Evolutionary conservation across 805 yeast genomes (phyloP), one percentile per base, ranked within the genome.

Genomic region (Cyberlindnera amylophila): DNA sequence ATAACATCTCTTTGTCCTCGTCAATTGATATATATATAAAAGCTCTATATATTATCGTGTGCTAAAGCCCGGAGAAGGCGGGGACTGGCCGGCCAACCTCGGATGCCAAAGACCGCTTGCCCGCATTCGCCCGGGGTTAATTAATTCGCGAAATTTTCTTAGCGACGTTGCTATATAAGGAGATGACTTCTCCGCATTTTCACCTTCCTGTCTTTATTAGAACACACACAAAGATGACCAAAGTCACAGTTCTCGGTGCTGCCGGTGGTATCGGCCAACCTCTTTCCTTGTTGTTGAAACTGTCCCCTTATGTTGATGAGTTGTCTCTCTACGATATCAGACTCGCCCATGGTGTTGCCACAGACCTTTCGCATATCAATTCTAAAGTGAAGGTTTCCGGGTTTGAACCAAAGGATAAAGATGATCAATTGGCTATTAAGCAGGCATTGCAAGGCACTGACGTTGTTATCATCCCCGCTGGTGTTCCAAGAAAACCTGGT

Each of bases 251-350:
- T 46, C 73, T 82, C 41, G 96, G 96, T 52, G 96, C 96, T 45
- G 89, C 91, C 41, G 96, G 96, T 56, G 96, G 96, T 47, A 88
- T 88, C 61, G 96, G 96, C 42, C 96, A 89, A 72, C 95, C 96
- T 33, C 73, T 88, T 48, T 86, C 96, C 12, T 77, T 89, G 42
- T 73, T 88, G 50, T 71, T 88, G 54, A 88, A 88, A 66, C 69
- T 87, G 46, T 77, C 80, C 54, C 79, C 78, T 39, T 46, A 51
- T 31, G 70, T 82, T 37, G 70, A 72, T 46, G 80, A 82, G 54
- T 72, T 88, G 54, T 79, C 95, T 5, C 73, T 88, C 45, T 88
- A 79, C 66, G 96, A 89, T 70, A 88, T 89, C 35, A 90, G 86
- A 59, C 77, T 81, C 57, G 77, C 83, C 26, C 84, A 85, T 37